Conservation (phyloP, 345 rosid genomes). For the Populus deltoides region DNA sequence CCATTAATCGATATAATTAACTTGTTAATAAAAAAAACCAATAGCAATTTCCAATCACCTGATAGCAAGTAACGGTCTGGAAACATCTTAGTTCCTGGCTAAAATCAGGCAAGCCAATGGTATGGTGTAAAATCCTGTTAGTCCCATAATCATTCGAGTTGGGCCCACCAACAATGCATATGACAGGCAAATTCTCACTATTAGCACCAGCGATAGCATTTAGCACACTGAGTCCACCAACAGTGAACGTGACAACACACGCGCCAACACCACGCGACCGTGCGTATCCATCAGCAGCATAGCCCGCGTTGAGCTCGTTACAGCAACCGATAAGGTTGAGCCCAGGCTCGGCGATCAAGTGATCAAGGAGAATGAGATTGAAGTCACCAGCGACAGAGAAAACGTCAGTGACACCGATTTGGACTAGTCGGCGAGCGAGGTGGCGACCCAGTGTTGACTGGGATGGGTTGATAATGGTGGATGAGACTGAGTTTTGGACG, state of each 20-base stretch:
- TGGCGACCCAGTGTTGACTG: slow-evolving; percentile 63
- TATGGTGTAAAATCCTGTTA: slow-evolving; percentile 72
- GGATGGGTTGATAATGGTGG: slow-evolving; percentile 27
- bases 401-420: slow-evolving; percentile 47
- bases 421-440: slow-evolving; percentile 66
- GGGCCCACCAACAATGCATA: slow-evolving; percentile 84
- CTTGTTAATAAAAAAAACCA: not conserved
- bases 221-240: slow-evolving; percentile 72
- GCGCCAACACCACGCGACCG: slow-evolving; percentile 76
- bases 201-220: slow-evolving; percentile 83
- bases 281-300: slow-evolving; percentile 80
- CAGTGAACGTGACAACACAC: slow-evolving; percentile 78
- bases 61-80: slow-evolving; percentile 68
- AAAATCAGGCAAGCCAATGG: slow-evolving; percentile 73
- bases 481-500: slow-evolving; percentile 30
- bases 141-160: slow-evolving; percentile 85
- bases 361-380: slow-evolving; percentile 74
- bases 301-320: slow-evolving; percentile 82
- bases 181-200: slow-evolving; percentile 72
- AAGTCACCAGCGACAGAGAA: slow-evolving; percentile 81
- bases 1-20: not conserved
- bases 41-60: slow-evolving; percentile 35
- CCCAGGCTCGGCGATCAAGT: slow-evolving; percentile 67
- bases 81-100: slow-evolving; percentile 71
- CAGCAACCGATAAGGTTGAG: slow-evolving; percentile 68